Percentiles rank a stretch among this genome's conserved stretches.
These are phyloP conservation scores for Coniosporium apollinis DNA, from an alignment of 495 filamentous ascomycete species.

Conservation along the genomic window DNA sequence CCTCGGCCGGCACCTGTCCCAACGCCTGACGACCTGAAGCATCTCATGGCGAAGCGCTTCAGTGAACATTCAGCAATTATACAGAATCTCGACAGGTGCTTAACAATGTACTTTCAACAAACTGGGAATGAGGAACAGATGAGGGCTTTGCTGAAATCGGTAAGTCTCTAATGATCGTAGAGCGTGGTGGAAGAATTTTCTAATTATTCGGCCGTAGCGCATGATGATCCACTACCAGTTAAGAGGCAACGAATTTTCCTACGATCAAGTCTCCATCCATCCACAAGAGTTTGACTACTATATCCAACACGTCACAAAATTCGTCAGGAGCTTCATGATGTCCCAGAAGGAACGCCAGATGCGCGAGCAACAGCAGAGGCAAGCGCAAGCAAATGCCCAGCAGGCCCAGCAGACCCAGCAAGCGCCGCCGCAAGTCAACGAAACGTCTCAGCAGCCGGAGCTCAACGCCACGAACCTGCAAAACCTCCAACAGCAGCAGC, in stretches of 20 bases:
- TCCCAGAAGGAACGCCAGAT: not conserved
- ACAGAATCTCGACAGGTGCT: too few species aligned
- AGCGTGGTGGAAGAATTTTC: conserved; percentile 5
- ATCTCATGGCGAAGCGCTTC: too few species aligned
- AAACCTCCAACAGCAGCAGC: conserved; percentile 26
- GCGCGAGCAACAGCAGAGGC: conserved; percentile 2
- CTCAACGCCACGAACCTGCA: conserved; percentile 47
- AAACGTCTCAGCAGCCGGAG: too few species aligned
- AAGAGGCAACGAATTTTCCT: not conserved
- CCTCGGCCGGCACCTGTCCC: conserved; percentile 2
- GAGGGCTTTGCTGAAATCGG: conserved; percentile 2
- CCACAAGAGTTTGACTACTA: not conserved
- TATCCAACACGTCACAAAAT: not conserved
- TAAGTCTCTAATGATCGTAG: conserved; percentile 6
- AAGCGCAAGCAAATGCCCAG: conserved; percentile 6
- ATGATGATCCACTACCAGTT: not conserved
- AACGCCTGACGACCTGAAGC: conserved; percentile 2
- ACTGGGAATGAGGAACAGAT: conserved; percentile 4
- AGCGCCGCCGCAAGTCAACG: conserved; percentile 13
- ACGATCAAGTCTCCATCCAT: not conserved
- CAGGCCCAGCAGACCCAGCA: conserved; percentile 2
- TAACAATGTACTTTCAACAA: conserved; percentile 6
- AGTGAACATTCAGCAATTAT: too few species aligned
- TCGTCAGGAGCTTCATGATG: not conserved
- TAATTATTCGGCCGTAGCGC: conserved; percentile 2